These are phyloP conservation scores for Prorocentrum cordatum DNA, from an alignment of 169 alveolate genomes.

Conservation along the genomic window DNA sequence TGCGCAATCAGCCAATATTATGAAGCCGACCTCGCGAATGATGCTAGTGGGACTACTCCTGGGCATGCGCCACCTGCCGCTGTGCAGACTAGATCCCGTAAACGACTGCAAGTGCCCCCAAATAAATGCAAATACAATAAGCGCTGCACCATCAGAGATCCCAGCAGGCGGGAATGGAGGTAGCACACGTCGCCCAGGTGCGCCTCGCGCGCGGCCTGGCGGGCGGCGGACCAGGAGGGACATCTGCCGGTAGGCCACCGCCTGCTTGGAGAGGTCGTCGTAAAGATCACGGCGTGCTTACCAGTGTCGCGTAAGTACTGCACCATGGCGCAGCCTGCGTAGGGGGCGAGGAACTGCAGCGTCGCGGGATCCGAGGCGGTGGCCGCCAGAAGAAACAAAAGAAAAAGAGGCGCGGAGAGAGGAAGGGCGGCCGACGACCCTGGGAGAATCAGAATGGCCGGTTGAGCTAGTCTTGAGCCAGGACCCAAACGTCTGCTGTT, in stretches of 20 bases:
- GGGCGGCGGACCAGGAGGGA: slow-evolving; percentile 63
- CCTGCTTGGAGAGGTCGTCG: slow-evolving; percentile 97
- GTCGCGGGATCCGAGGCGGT: slow-evolving; percentile 99
- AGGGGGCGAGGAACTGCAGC: slow-evolving; percentile 95
- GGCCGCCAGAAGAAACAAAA: slow-evolving; percentile 93
- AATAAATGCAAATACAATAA: too few species aligned
- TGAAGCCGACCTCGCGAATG: too few species aligned
- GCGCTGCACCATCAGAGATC: too few species aligned
- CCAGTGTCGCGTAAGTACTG: slow-evolving; percentile 96
- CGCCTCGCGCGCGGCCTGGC: slow-evolving; percentile 78
- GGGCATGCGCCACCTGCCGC: too few species aligned
- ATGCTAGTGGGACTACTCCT: too few species aligned
- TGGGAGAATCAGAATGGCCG: too few species aligned
- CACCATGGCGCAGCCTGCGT: slow-evolving; percentile 96
- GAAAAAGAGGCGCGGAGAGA: slow-evolving; percentile 85
- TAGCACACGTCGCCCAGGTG: slow-evolving; percentile 90
- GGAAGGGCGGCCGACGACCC: too few species aligned
- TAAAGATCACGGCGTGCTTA: slow-evolving; percentile 95
- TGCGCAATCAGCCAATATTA: too few species aligned
- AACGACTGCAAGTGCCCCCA: too few species aligned
- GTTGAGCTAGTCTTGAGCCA: too few species aligned
- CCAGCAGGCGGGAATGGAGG: slow-evolving; percentile 92
- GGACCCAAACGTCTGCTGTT: too few species aligned
- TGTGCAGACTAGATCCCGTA: too few species aligned
- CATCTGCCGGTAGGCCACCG: slow-evolving; percentile 91